phyloP scores from a whole-genome alignment of 2,329 filamentous ascomycete species.

The Simplicillium aogashimaense region DNA sequence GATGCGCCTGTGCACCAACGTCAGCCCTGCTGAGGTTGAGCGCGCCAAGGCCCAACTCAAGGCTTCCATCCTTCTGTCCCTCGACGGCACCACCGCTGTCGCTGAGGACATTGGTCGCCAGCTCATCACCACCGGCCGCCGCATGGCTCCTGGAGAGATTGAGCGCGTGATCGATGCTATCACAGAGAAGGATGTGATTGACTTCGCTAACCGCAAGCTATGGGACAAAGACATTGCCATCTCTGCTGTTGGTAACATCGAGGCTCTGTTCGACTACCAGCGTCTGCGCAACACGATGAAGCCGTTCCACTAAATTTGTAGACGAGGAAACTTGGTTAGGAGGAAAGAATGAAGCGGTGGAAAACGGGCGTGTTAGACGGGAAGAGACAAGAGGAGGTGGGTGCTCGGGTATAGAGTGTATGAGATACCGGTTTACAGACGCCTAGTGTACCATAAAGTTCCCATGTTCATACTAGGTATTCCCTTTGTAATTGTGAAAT shows the following conservation, averaged over 20 bases:
- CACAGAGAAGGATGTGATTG: conserved; percentile 93
- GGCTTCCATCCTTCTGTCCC: conserved; percentile 91
- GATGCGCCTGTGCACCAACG: conserved; percentile 85
- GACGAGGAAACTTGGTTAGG: conserved; percentile 14
- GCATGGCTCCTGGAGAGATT: conserved; percentile 85
- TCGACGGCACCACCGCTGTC: conserved; percentile 93
- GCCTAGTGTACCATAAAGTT: conserved; percentile 46
- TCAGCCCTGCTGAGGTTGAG: conserved; percentile 85
- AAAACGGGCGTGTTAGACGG: conserved; percentile 22
- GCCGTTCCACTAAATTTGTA: conserved; percentile 34
- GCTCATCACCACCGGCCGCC: conserved; percentile 92
- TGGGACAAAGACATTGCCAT: conserved; percentile 97
- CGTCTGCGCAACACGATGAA: conserved; percentile 77
- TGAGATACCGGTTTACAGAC: conserved; percentile 38
- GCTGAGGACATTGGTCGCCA: conserved; percentile 98
- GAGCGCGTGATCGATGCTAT: conserved; percentile 84
- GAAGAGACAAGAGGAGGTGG: conserved; percentile 1
- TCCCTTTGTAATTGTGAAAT: conserved; percentile 1
- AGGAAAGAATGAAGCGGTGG: conserved; percentile 12
- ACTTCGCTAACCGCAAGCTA: conserved; percentile 86
- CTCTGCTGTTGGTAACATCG: conserved; percentile 85
- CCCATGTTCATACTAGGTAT: conserved; percentile 26
- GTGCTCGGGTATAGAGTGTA: conserved; percentile 46
- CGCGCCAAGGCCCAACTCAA: conserved; percentile 99
- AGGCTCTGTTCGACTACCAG: conserved; percentile 74